Evolutionary conservation across 208 protist species (phyloP), one percentile per base, ranked within the genome.

Genomic region (Leishmania turanica): DNA sequence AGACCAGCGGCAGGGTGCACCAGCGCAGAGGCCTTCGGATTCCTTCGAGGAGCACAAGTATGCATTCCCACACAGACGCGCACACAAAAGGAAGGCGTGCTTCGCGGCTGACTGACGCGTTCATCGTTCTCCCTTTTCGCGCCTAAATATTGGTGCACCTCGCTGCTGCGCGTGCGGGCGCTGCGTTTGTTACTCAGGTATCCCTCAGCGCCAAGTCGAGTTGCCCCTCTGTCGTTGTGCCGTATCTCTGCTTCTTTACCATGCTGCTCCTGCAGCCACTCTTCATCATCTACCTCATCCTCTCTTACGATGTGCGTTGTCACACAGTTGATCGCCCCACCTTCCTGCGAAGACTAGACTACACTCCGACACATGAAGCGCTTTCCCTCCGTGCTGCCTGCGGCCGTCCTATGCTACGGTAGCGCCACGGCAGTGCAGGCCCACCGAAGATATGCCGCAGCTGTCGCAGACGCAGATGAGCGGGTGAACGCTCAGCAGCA

Each of bases 311-410:
- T 54, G 6, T 4, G 6, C 31, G 69, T 72, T 6, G 7, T 73
- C 27, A 27, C 66, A 51, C 3, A 17, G 8, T 51, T 19, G 69
- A 53, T 37, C 13, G 8, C n/a, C 45, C 40, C n/a, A 15, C 53
- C 21, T 24, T 58, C 13, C 66, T 47, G 9, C 37, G 42, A 34
- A 17, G 45, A 51, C 9, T 15, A 31, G 27, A 51, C 45, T 34
- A 73, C 19, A 34, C 42, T 73, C 27, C 3, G 69, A 27, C 17
- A 9, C 56, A 85, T 85, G 82, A 85, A 85, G 56, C 71, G 82
- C 34, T 70, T 85, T n/a, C 66, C 82, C 40, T 45, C 42, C 1
- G 15, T 66, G 42, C 21, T 79, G 51, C 51, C 71, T 6, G 64
- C 64, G 11, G 37, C 74, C 8, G 9, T 75, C 77, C 37, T 78